Evolutionary conservation across 2,329 filamentous ascomycete genomes (phyloP), one percentile per base, ranked within the genome.

Genomic region (Didymella glomerata): DNA sequence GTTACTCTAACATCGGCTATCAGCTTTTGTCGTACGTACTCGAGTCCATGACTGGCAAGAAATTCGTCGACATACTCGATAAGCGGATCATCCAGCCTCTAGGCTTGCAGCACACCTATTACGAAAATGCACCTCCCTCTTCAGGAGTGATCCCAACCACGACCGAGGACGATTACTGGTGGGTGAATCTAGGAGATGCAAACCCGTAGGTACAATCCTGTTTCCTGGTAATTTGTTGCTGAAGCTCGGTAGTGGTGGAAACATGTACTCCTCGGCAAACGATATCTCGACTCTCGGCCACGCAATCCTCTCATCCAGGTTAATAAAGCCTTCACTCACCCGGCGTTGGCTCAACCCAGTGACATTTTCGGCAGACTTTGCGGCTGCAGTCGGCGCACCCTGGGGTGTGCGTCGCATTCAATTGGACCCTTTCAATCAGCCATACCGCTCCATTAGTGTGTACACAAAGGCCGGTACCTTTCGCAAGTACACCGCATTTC

Each of bases 391-490:
- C 18, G 78, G 79, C 14, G 63, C 69, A 14, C 77, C 77, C 2
- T 81, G 77, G 77, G 75, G 78, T 36, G 77, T 81, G 54, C 76
- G 69, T 16, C 71, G 75, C 42, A 60, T 61, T 11, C 55, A 58
- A 2, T 47, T 75, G 9, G 61, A 42, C 36, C 51, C 48, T 22
- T 40, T 48, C 2, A 42, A 25, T 7, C 55, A 61, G 13, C 62
- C 62, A 0, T 54, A 60, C 32, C 59, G 59, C 13, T 59, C 58
- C 0, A 62, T 75, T 7, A 74, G 76, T 62, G 34, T 79, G 1
- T 81, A 79, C 57, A 78, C 77, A n/a, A 82, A 84, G 66, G 68
- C 75, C 2, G 79, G 81, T 13, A 74, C 79, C 54, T 71, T 81
- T n/a, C 76, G 78, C 36, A 62, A 65, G 47, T 82, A 81, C 60